Evolutionary conservation across 2,329 filamentous ascomycete species (phyloP), one percentile per base, ranked within the genome.

Genomic region (Teratosphaeria gauchensis): DNA sequence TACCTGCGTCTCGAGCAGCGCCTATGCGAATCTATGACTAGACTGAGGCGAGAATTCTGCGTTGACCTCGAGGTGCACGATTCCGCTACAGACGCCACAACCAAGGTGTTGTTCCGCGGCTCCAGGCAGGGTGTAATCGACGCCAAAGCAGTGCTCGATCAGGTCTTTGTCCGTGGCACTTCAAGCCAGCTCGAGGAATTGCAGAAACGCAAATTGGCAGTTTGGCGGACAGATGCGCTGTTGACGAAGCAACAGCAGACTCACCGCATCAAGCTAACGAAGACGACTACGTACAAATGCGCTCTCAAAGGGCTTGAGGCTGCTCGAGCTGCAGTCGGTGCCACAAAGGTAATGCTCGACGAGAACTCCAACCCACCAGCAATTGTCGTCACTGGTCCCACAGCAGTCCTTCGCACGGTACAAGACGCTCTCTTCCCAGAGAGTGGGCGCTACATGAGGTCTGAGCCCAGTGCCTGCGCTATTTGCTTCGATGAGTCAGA

Each of bases 181-280:
- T 19, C 30, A 16, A 6, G 3, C n/a, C 16, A 6, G 19, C 38
- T 31, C 30, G 21, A 28, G 19, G 30, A 51, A 52, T 2, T 12
- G 8, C 33, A 28, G 38, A 16, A 32, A 28, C 24, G 31, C 21
- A 52, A 9, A 53, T 21, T 31, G 32, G 52, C 28, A 32, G 24
- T 28, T 16, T 53, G 52, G 28, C n/a, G 52, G 24, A 31, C 3
- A 35, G 32, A 31, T 2, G 32, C 52, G 31, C 12, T 7, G 32
- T 31, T 21, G 9, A 21, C 28, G 1, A 9, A 32, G 42, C 35
- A 24, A 19, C 28, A 21, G 21, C 51, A 51, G 11, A 55, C n/a
- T 21, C 61, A 60, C 21, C 30, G 46, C 16, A 62, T 62, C 48
- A 35, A 56, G n/a, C 30, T 62, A 14, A 58, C 57, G 9, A 55